A percentile compares a stretch with the other conserved stretches of the same genome.
These are phyloP conservation scores for Colletotrichum eleusines DNA, from an alignment of 2,329 filamentous ascomycete species.

Conservation along the genomic window DNA sequence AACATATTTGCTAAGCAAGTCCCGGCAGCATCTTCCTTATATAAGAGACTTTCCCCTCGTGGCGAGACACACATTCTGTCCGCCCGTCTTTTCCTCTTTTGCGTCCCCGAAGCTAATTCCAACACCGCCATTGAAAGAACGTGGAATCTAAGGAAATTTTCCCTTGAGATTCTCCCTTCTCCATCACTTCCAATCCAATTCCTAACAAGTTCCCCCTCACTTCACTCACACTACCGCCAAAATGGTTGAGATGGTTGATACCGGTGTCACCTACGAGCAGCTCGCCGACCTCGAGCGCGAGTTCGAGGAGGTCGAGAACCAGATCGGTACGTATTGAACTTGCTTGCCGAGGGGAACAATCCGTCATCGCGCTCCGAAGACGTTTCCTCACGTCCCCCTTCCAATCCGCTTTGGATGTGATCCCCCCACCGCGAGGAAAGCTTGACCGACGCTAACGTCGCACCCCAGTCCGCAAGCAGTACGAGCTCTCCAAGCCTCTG, in stretches of 20 bases:
- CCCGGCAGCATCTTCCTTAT: conserved; percentile 7
- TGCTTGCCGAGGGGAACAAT: not conserved
- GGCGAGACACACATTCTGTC: conserved; percentile 40
- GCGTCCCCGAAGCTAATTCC: conserved; percentile 29
- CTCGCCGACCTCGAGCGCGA: conserved; percentile 84
- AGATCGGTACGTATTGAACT: conserved; percentile 74
- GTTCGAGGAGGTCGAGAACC: conserved; percentile 84
- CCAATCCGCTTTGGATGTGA: not conserved
- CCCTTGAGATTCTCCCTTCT: conserved; percentile 8
- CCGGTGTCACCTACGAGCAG: conserved; percentile 76
- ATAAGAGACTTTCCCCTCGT: conserved; percentile 15
- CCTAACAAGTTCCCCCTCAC: not conserved
- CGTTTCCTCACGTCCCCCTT: not conserved
- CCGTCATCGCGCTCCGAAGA: no score
- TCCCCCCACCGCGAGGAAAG: not conserved
- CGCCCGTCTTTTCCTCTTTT: conserved; percentile 43
- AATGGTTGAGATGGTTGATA: conserved; percentile 53
- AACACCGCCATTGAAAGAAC: conserved; percentile 23
- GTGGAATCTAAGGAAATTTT: conserved; percentile 6
- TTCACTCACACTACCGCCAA: conserved; percentile 28
- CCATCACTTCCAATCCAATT: not conserved
- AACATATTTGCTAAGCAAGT: conserved; percentile 35
- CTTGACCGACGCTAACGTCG: not conserved
- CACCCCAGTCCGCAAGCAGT: conserved; percentile 77
- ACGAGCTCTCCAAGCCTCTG: conserved; percentile 74